Base-by-base conservation (phyloP, 78 protist species). In the Cyanophora paradoxa region DNA sequence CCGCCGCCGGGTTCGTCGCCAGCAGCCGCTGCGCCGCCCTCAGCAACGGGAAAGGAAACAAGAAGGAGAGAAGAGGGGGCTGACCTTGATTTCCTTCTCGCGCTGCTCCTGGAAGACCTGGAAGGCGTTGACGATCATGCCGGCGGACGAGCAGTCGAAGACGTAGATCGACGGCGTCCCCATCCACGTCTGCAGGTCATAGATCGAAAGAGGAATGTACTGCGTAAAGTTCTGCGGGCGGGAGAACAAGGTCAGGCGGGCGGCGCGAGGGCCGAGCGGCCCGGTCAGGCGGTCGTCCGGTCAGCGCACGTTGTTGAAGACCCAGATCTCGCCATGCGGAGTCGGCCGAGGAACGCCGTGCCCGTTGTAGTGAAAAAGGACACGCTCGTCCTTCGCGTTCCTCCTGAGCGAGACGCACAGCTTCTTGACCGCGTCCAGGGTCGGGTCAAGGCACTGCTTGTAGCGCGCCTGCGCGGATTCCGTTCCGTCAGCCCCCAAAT, bases 311-410 rank as follows among this genome's bases (percentile, higher is more conserved):
- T 92, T 79, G 87, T 93, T 91, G 86, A 92, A 94, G 37, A 95
- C 88, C 98, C 98, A 97, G 13, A 97, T 67, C 64, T 96, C 98
- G 19, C 97, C 97, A 33, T 81, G 76, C 28, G 41, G 39, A 0
- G 98, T 94, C 22, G 99, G 99, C 37, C 71, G 64, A 20, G 98
- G 98, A 22, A 97, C 99, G 41, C 99, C 99, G 40, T 96, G 98
- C 26, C 99, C 99, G 74, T 93, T 95, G 82, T 93, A 97, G 65
- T 97, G 98, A 42, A 95, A 79, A 31, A 97, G 68, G n/a, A 96
- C 85, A 3, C 98, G 83, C 57, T 94, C 96, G n/a, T 91, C 92
- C 44, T 87, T 84, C 19, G 89, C 89, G 57, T 52, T 20, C 19
- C 89, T 57, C n/a, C 97, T 59, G 62, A 83, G 73, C 8, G 63